Evolutionary conservation across 495 filamentous ascomycete genomes (phyloP), one percentile per base, ranked within the genome.

Genomic region (Podospora sp.): DNA sequence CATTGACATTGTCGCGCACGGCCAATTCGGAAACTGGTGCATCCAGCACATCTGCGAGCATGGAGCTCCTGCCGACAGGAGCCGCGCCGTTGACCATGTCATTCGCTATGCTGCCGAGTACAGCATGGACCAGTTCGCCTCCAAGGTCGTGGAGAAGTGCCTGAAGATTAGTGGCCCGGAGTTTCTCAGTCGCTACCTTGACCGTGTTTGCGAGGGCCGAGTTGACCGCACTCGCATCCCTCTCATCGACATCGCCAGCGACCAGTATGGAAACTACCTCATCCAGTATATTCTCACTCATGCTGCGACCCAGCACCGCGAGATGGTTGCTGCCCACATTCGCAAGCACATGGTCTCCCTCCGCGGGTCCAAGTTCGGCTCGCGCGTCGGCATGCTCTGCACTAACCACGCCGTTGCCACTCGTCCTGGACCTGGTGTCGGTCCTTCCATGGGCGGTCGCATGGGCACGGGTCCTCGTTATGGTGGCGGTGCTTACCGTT

Each of bases 1-100:
- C 75, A 96, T 98, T 65, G 92, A 98, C 78, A 89, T 97, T 62
- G 92, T 99, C 72, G 90, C 95, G 55, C 95, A 96, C 77, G 95
- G 95, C n/a, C 95, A 99, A 74, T 99, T 98, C 75, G 95, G 95
- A 58, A 99, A 99, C 74, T 99, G 95, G 95, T 99, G 95, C 79
- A 98, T 99, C 71, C 95, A 99, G 78, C 95, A 99, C 79, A 93
- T 99, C 75, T 99, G 95, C 80, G 95, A 99, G 75, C 96, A 99
- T 76, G 96, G 95, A 46, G 89, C 90, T 67, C 92, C 94, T 27
- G 88, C 89, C 65, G 95, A 99, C 76, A 93, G 93, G 74, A 96
- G 89, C 78, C 89, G 92, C 69, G 95, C 95, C 26, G 89, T 97
- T 71, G 96, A 98, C 72, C 94, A 97, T 77, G 92, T 98, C 68